Conservation (phyloP, 2,329 filamentous ascomycete species). For the Fusarium nygamai region DNA sequence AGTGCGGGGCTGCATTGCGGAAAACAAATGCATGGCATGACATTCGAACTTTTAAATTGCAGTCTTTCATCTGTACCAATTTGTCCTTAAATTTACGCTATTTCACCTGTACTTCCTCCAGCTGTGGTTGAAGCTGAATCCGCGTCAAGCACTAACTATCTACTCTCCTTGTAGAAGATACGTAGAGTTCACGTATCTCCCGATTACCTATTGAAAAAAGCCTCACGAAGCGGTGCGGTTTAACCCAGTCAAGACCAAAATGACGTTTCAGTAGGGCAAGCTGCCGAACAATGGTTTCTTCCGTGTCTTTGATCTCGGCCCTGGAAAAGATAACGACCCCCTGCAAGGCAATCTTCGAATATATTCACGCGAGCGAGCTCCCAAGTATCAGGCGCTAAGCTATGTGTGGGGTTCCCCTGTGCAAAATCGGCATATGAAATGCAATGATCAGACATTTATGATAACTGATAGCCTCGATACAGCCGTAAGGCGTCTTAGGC, state of each 20-base stretch:
- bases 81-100: fast-evolving
- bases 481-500: fast-evolving
- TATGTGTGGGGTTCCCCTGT: background rate
- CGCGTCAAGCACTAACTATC: background rate
- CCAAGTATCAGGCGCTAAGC: background rate
- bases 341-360: background rate
- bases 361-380: background rate
- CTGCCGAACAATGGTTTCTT: background rate
- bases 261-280: background rate
- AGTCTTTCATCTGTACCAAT: background rate
- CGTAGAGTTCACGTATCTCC: fast-evolving
- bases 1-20: fast-evolving
- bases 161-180: fast-evolving
- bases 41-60: background rate
- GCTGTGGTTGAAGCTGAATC: background rate
- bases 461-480: background rate
- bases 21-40: background rate
- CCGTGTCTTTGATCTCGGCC: background rate
- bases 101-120: background rate
- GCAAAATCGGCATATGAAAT: background rate
- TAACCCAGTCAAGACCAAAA: background rate
- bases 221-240: fast-evolving
- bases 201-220: background rate
- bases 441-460: background rate
- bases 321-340: fast-evolving